A percentile compares a stretch with the other conserved stretches of the same genome.
Evolutionary conservation across 768 basidiomycete genomes (phyloP).

Genomic region (Podaxis carcinomalis): DNA sequence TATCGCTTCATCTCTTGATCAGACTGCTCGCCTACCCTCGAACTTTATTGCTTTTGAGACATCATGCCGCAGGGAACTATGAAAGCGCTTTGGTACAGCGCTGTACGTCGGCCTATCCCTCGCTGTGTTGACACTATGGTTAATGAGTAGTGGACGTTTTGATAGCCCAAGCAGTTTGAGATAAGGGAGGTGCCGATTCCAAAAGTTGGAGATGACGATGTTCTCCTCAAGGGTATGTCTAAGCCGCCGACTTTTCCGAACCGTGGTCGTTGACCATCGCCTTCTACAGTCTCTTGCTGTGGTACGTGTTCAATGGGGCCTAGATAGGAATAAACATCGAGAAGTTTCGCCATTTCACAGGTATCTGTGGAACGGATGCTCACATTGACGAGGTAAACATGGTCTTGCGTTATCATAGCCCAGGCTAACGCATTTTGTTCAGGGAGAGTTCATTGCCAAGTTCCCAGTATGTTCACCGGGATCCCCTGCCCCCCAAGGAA

Average conservation of each 20-base stretch:
- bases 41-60: neutral
- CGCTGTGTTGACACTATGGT: neutral
- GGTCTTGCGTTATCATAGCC: neutral
- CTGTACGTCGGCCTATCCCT: slow-evolving; percentile 4
- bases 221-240: slow-evolving; percentile 51
- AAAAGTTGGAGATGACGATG: slow-evolving; percentile 47
- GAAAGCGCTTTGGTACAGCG: slow-evolving; percentile 16
- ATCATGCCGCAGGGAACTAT: slow-evolving; percentile 11
- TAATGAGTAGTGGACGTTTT: neutral
- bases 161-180: slow-evolving; percentile 46
- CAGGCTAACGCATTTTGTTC: slow-evolving; percentile 15
- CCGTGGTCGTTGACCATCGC: neutral
- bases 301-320: slow-evolving; percentile 22
- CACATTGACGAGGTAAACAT: slow-evolving; percentile 41
- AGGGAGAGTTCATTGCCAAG: slow-evolving; percentile 66
- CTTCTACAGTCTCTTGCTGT: slow-evolving; percentile 27
- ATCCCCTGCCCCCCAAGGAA: neutral
- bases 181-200: slow-evolving; percentile 50
- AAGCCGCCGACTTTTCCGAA: neutral
- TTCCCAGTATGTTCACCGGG: slow-evolving; percentile 48
- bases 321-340: neutral
- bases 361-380: slow-evolving; percentile 63
- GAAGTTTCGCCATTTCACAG: neutral
- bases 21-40: neutral
- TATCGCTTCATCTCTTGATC: neutral